phyloP scores from a whole-genome alignment of 1,284 basidiomycete genomes.

The Phaffia rhodozyma region DNA sequence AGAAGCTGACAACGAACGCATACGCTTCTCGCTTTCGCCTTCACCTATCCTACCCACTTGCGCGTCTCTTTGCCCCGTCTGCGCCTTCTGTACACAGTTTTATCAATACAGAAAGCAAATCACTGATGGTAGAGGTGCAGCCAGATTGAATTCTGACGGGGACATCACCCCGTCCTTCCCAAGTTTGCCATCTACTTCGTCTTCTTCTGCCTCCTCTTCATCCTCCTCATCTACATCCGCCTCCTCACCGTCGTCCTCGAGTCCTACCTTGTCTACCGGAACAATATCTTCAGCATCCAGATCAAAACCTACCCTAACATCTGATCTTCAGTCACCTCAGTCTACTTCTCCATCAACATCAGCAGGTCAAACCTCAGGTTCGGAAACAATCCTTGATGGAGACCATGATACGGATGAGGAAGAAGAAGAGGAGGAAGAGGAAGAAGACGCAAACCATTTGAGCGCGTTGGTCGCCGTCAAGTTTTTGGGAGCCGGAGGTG shows the following conservation, averaged over 20 bases:
- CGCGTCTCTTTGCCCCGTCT: not conserved
- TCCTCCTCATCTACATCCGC: constrained; percentile 18
- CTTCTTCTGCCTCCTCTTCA: constrained; percentile 14
- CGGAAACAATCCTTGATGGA: constrained; percentile 30
- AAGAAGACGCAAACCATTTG: constrained; percentile 49
- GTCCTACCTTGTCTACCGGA: not conserved
- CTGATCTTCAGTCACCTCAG: constrained; percentile 14
- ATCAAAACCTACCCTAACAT: not conserved
- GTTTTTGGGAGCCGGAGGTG: constrained; percentile 84
- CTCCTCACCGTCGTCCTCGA: constrained; percentile 18
- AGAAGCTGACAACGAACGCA: constrained; percentile 12
- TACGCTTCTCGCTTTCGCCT: constrained; percentile 19
- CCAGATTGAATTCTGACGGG: constrained; percentile 80
- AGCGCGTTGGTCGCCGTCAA: constrained; percentile 64
- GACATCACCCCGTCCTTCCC: constrained; percentile 35
- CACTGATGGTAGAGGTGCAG: constrained; percentile 61
- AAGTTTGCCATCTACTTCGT: constrained; percentile 22
- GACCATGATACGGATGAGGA: constrained; percentile 39
- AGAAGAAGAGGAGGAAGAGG: constrained; percentile 50
- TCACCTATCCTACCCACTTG: not conserved
- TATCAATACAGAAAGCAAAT: constrained; percentile 64
- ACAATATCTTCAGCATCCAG: not conserved
- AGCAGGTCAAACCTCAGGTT: constrained; percentile 27
- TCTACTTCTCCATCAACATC: constrained; percentile 23
- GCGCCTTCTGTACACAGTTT: constrained; percentile 37